A percentile compares a stretch with the other conserved stretches of the same genome.
Conservation (phyloP, 1,284 basidiomycete species). For the Papiliotrema fonsecae region DNA sequence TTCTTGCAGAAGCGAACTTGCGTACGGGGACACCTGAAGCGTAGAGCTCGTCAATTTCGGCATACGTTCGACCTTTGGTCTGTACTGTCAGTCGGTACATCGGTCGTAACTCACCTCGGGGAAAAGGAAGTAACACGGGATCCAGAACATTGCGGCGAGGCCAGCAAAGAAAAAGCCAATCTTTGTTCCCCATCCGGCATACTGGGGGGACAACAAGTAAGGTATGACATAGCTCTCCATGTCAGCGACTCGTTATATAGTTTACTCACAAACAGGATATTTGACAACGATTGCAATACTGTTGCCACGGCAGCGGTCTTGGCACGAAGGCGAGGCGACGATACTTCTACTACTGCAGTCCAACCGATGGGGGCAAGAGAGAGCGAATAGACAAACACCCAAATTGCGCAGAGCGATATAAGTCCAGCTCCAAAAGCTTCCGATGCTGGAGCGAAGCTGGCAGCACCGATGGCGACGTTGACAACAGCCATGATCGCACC, state of each 20-base stretch:
- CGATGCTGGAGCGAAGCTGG: background rate
- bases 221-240: constrained; percentile 7
- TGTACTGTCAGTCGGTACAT: too few species aligned
- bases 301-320: constrained; percentile 10
- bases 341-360: background rate
- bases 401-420: background rate
- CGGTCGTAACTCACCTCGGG: too few species aligned
- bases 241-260: background rate
- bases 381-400: background rate
- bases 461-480: background rate
- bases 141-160: constrained; percentile 8
- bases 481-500: background rate
- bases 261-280: constrained; percentile 14
- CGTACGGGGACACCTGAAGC: constrained; percentile 40
- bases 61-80: constrained; percentile 22
- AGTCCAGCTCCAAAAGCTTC: background rate
- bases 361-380: background rate
- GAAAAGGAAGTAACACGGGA: constrained; percentile 17
- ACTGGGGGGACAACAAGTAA: constrained; percentile 19
- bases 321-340: background rate
- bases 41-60: constrained; percentile 44
- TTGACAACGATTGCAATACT: constrained; percentile 9
- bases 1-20: constrained; percentile 35
- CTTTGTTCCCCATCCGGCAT: constrained; percentile 19
- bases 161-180: constrained; percentile 18